Evolutionary conservation across 108 stramenopile species (phyloP).

Genomic region (Nitzschia sp.): DNA sequence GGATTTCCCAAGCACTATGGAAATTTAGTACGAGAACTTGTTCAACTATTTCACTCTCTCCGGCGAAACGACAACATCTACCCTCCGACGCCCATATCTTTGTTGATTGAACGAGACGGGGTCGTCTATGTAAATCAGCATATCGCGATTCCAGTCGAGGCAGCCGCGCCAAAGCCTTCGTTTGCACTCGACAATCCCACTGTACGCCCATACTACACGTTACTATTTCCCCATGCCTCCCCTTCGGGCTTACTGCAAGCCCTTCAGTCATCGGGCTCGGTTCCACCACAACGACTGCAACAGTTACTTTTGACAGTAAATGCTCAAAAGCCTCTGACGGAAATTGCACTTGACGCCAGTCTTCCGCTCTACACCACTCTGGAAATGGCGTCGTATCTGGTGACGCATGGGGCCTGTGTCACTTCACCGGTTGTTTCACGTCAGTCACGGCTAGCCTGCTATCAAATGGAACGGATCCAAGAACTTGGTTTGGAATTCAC

Average conservation of each 20-base stretch:
- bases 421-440: conserved; percentile 56
- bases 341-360: conserved; percentile 71
- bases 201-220: conserved; percentile 72
- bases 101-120: conserved; percentile 60
- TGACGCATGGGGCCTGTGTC: conserved; percentile 54
- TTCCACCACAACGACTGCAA: conserved; percentile 44
- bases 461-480: conserved; percentile 49
- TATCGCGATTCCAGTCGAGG: conserved; percentile 77
- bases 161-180: conserved; percentile 21
- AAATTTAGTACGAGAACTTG: conserved; percentile 77
- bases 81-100: conserved; percentile 43
- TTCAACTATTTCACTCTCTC: conserved; percentile 70
- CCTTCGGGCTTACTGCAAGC: conserved; percentile 61
- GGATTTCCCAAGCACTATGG: conserved; percentile 44
- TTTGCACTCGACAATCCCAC: conserved; percentile 5
- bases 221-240: conserved; percentile 79
- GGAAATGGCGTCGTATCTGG: conserved; percentile 64
- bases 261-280: conserved; percentile 46
- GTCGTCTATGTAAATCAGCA: conserved; percentile 82
- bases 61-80: conserved; percentile 51
- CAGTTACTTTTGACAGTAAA: conserved; percentile 58
- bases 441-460: conserved; percentile 51
- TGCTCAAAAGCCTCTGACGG: conserved; percentile 66
- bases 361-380: conserved; percentile 60
- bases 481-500: conserved; percentile 64